Percentiles rank a stretch among this genome's conserved stretches.
phyloP scores from a whole-genome alignment of 768 basidiomycete species.

The Xanthoconium purpureum region DNA sequence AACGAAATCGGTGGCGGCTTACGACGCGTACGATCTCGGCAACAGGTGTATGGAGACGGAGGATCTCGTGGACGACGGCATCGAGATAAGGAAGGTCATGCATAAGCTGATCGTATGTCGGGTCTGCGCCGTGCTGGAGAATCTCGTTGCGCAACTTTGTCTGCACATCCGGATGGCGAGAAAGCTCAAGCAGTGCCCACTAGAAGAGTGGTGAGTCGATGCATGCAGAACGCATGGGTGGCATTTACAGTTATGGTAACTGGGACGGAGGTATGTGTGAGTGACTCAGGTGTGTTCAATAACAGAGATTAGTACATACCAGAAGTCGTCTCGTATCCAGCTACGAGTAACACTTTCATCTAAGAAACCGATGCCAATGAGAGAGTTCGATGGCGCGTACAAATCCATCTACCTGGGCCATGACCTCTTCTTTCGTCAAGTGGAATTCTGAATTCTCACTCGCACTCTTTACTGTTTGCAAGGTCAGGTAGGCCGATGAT shows the following conservation, averaged over 20 bases:
- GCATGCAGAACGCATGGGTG: neutral
- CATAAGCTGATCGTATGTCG: conserved; percentile 52
- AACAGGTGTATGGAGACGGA: conserved; percentile 43
- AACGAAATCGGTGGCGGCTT: neutral
- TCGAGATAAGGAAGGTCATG: conserved; percentile 53
- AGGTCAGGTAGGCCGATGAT: neutral
- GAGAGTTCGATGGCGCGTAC: neutral
- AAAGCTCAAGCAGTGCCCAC: conserved; percentile 60
- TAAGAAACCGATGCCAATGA: neutral
- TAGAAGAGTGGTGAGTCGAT: conserved; percentile 6
- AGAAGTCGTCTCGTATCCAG: conserved; percentile 23
- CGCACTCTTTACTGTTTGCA: conserved; percentile 37
- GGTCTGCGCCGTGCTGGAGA: conserved; percentile 42
- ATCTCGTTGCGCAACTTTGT: conserved; percentile 50
- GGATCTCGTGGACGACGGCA: conserved; percentile 43
- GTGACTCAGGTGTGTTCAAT: neutral
- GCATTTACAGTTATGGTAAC: conserved; percentile 17
- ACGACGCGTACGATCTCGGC: conserved; percentile 17
- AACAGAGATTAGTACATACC: conserved; percentile 3
- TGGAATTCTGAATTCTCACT: conserved; percentile 19
- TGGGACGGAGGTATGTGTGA: neutral
- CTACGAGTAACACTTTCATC: conserved; percentile 19
- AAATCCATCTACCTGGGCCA: conserved; percentile 16
- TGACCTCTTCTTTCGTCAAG: conserved; percentile 27
- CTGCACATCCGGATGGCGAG: conserved; percentile 44